These are phyloP conservation scores for Kodamaea sagamina DNA, from an alignment of 805 yeast species.

Conservation along the genomic window DNA sequence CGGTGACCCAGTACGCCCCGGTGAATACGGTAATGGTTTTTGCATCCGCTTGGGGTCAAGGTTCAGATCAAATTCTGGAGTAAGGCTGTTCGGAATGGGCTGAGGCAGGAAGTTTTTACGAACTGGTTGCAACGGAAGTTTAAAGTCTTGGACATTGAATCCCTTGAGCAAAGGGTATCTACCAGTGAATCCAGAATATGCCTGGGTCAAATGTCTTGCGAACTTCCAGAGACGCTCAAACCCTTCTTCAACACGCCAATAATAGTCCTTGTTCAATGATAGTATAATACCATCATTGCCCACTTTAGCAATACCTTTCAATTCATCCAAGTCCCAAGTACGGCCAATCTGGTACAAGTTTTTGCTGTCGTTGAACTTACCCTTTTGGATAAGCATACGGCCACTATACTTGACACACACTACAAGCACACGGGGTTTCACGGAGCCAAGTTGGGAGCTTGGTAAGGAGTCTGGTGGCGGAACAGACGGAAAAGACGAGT, in stretches of 20 bases:
- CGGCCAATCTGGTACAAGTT: slow-evolving; percentile 85
- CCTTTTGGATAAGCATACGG: slow-evolving; percentile 76
- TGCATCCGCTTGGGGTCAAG: slow-evolving; percentile 1
- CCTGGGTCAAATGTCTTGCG: slow-evolving; percentile 32
- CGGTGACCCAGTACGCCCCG: neutral
- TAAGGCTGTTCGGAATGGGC: neutral
- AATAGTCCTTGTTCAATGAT: slow-evolving; percentile 73
- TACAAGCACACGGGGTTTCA: slow-evolving; percentile 62
- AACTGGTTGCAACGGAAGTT: slow-evolving; percentile 25
- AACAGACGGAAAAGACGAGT: slow-evolving; percentile 63
- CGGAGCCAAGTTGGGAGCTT: slow-evolving; percentile 33
- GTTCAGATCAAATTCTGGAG: slow-evolving; percentile 1
- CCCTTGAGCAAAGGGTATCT: slow-evolving; percentile 41
- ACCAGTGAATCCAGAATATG: slow-evolving; percentile 38
- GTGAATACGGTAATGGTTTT: slow-evolving; percentile 3
- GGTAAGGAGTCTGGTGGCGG: slow-evolving; percentile 66
- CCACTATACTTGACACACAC: slow-evolving; percentile 67
- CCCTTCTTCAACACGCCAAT: slow-evolving; percentile 59
- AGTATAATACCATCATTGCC: slow-evolving; percentile 59
- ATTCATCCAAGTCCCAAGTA: slow-evolving; percentile 83
- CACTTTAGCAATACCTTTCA: slow-evolving; percentile 54
- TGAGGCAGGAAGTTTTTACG: slow-evolving; percentile 2
- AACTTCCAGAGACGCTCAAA: slow-evolving; percentile 39
- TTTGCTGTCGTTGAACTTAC: slow-evolving; percentile 68
- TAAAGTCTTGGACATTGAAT: slow-evolving; percentile 34